Evolutionary conservation across 441 rosid species (phyloP).

Genomic region (Hura crepitans): DNA sequence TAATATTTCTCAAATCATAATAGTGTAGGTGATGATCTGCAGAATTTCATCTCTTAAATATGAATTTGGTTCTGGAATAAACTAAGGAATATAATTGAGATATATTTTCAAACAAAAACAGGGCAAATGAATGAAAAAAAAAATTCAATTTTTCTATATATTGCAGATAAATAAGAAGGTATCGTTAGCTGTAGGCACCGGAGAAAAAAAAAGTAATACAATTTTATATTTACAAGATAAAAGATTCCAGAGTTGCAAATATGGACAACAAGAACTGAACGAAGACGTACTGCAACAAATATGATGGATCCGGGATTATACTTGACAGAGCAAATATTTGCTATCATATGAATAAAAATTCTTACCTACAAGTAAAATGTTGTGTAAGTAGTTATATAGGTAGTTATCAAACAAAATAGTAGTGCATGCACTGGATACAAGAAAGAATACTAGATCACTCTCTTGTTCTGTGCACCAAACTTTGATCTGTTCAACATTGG

Average conservation of each 20-base stretch:
- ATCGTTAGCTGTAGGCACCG: not conserved
- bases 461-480: constrained; percentile 97
- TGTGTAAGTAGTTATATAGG: no score
- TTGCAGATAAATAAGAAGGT: not conserved
- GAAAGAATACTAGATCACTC: no score
- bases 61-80: not conserved
- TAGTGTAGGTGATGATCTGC: constrained; percentile 93
- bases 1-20: constrained; percentile 78
- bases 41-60: constrained; percentile 25
- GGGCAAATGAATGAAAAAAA: no score
- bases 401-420: no score
- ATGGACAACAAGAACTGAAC: not conserved
- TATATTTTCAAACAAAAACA: not conserved
- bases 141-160: not conserved
- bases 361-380: no score
- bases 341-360: constrained; percentile 97
- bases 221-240: no score
- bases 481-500: constrained; percentile 59
- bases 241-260: no score
- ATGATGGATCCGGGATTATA: constrained; percentile 93
- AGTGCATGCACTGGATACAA: no score
- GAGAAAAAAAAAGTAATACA: no score
- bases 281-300: not conserved
- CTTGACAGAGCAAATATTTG: constrained; percentile 94
- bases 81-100: not conserved